A percentile compares a stretch with the other conserved stretches of the same genome.
Evolutionary conservation across 148 eudicot genomes (phyloP).

Genomic region (Dysphania ambrosioides): DNA sequence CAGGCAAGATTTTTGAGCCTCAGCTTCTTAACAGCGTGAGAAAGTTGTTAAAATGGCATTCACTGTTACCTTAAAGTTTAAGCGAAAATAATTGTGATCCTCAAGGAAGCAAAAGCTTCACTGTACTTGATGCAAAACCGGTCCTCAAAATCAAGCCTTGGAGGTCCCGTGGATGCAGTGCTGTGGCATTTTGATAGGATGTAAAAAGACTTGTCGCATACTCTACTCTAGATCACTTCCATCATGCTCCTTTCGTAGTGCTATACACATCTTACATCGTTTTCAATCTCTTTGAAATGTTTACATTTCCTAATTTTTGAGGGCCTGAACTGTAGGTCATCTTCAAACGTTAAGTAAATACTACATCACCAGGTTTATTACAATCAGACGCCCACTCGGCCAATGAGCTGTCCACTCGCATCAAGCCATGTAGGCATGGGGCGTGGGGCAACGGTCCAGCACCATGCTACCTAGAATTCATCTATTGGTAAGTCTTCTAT

Average conservation of each 20-base stretch:
- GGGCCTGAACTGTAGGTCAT: slow-evolving; percentile 1
- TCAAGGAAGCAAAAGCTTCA: slow-evolving; percentile 9
- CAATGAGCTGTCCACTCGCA: not conserved
- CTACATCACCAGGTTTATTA: not conserved
- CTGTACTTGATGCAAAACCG: not conserved
- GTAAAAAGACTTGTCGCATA: not conserved
- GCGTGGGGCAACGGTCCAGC: not conserved
- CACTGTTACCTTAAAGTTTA: not conserved
- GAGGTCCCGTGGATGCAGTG: not conserved
- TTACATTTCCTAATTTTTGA: not conserved
- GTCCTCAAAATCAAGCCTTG: not conserved
- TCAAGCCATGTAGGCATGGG: not conserved
- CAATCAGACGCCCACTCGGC: not conserved
- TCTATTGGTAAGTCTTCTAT: not conserved
- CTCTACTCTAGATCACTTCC: not conserved
- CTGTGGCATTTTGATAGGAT: not conserved
- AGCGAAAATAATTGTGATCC: slow-evolving; percentile 2
- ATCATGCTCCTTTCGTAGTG: not conserved
- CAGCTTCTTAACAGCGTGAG: not conserved
- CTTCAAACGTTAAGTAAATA: not conserved
- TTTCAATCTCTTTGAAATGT: not conserved
- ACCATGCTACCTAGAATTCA: not conserved
- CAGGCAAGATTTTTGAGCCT: no score
- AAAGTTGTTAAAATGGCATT: not conserved
- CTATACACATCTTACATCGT: not conserved